These are phyloP conservation scores for Malassezia furfur DNA, from an alignment of 1,284 basidiomycete genomes.

Conservation along the genomic window DNA sequence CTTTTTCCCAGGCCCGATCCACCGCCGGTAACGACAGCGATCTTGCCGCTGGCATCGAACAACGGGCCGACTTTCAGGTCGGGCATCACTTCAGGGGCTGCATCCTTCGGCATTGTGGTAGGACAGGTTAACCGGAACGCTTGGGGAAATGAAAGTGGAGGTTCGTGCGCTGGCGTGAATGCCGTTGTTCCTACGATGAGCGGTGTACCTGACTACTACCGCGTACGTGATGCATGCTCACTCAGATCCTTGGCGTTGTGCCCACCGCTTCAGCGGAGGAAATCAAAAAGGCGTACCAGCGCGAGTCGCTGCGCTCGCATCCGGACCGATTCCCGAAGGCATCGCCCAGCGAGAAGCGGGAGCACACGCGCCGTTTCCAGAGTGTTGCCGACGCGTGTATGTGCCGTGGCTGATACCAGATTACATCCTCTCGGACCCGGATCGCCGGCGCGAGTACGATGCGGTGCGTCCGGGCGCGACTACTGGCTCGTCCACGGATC, in stretches of 20 bases:
- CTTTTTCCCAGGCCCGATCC: slow-evolving; percentile 45
- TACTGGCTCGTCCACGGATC: slow-evolving; percentile 1
- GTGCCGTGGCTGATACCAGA: slow-evolving; percentile 46
- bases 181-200: not conserved
- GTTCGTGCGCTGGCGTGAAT: not conserved
- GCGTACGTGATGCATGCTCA: slow-evolving; percentile 1
- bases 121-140: too few species aligned
- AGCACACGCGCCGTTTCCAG: slow-evolving; percentile 51
- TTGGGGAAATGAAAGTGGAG: slow-evolving; percentile 1
- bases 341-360: slow-evolving; percentile 60
- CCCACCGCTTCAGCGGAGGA: slow-evolving; percentile 62
- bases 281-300: slow-evolving; percentile 69
- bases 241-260: slow-evolving; percentile 49
- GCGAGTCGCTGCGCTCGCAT: slow-evolving; percentile 66
- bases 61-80: slow-evolving; percentile 59
- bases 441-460: slow-evolving; percentile 66
- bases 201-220: slow-evolving; percentile 15
- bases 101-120: slow-evolving; percentile 38
- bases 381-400: slow-evolving; percentile 73
- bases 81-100: slow-evolving; percentile 41
- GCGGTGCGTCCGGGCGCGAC: slow-evolving; percentile 1
- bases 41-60: slow-evolving; percentile 65
- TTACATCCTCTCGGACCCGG: slow-evolving; percentile 77
- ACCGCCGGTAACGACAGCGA: slow-evolving; percentile 66
- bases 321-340: slow-evolving; percentile 77